Conservation (phyloP, 495 filamentous ascomycete genomes). For the Hypoxylon rickii region DNA sequence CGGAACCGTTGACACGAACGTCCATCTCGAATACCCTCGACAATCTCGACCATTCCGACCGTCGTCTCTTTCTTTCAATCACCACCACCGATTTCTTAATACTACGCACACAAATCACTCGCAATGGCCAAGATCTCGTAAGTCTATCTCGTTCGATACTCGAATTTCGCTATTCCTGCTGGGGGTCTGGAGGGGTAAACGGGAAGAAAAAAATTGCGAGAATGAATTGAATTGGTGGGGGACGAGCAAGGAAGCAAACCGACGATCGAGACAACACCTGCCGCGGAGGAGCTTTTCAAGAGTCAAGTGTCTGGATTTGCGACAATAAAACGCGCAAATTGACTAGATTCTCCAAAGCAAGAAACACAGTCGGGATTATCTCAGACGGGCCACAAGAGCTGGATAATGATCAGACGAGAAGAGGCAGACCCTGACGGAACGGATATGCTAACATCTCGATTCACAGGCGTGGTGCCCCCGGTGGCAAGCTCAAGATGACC, state of each 20-base stretch:
- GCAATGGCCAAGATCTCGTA: constrained; percentile 59
- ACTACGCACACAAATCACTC: constrained; percentile 38
- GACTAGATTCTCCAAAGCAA: no score
- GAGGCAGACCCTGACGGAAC: neutral
- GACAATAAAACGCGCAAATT: no score
- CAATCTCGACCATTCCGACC: constrained; percentile 7
- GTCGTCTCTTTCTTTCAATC: no score
- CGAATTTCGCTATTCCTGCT: constrained; percentile 7
- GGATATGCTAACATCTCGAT: constrained; percentile 15
- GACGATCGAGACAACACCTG: constrained; percentile 17
- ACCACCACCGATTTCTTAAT: constrained; percentile 13
- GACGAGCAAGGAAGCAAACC: neutral
- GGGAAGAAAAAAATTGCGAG: constrained; percentile 16
- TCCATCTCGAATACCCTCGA: constrained; percentile 5
- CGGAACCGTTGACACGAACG: constrained; percentile 13
- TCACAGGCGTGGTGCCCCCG: constrained; percentile 83
- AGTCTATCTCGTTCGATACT: constrained; percentile 38
- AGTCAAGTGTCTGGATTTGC: no score
- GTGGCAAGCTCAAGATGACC: constrained; percentile 99
- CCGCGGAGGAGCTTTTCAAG: no score
- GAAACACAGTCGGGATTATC: neutral
- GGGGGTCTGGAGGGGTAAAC: constrained; percentile 17
- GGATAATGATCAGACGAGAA: neutral
- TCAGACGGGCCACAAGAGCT: neutral
- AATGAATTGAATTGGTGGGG: neutral